Conservation (phyloP, 768 basidiomycete genomes). For the Strobilomyces confusus region DNA sequence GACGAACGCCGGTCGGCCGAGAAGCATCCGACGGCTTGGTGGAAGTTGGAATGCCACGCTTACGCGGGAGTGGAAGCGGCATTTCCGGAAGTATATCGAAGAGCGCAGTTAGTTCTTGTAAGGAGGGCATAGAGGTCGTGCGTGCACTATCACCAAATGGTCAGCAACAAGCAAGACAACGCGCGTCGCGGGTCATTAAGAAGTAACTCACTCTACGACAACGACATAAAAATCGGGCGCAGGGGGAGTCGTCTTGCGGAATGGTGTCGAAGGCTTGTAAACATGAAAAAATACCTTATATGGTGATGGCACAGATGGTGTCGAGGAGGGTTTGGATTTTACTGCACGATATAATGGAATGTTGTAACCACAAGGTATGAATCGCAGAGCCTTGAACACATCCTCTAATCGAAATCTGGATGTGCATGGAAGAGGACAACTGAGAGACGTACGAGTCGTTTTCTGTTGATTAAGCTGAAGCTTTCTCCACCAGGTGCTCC, state of each 20-base stretch:
- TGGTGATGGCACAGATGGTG: conserved; percentile 3
- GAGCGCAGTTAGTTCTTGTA: conserved; percentile 70
- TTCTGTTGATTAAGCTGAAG: conserved; percentile 49
- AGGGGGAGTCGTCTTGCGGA: conserved; percentile 71
- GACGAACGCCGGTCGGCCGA: neutral
- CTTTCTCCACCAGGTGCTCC: conserved; percentile 64
- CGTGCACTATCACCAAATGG: conserved; percentile 54
- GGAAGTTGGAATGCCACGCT: conserved; percentile 15
- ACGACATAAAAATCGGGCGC: conserved; percentile 84
- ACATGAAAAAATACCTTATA: conserved; percentile 87
- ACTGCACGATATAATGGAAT: conserved; percentile 35
- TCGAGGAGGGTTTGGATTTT: conserved; percentile 4
- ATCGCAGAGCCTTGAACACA: conserved; percentile 64
- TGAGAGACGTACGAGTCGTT: conserved; percentile 44
- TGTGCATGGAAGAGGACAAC: neutral
- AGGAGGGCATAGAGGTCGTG: conserved; percentile 75
- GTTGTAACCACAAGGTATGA: conserved; percentile 65
- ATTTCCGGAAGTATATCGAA: conserved; percentile 64
- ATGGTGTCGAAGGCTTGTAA: conserved; percentile 87
- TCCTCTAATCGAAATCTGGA: conserved; percentile 42
- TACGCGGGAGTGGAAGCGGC: conserved; percentile 59
- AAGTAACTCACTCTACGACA: conserved; percentile 68
- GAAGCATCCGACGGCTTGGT: conserved; percentile 1
- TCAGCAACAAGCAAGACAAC: conserved; percentile 4
- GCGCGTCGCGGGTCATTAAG: neutral